Base-by-base conservation (phyloP, 2,329 filamentous ascomycete species). In the Monosporascus ibericus region DNA sequence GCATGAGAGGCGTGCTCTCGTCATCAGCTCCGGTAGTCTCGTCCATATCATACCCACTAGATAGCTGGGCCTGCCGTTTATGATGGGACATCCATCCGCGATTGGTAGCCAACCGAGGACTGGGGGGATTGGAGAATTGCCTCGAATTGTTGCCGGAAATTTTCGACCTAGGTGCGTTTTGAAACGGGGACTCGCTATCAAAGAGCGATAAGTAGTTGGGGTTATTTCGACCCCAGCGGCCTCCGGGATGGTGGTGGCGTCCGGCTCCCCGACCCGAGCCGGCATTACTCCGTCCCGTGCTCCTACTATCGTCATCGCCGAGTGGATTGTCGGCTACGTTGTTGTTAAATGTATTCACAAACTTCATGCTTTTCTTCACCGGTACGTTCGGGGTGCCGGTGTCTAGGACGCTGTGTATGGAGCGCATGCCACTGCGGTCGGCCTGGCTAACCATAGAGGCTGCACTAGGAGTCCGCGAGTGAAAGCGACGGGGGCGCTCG, bases 331-430 rank as follows among this genome's bases (percentile, higher is more conserved):
- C 79, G 47, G 71, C 77, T 39, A 72, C 73, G 57, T 81, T 82
- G 57, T 79, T 84, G 58, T 76, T 85, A 69, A 89, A 90, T 1
- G 87, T 84, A 68, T 90, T 92, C 53, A 89, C 88, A 65, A 97
- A 97, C 65, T 96, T 97, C 90, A 96, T 96, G 71, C 87, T 95
- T 74, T 90, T 91, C 73, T 95, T 96, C 60, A 87, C 82, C 8
- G 81, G 80, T 18, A 87, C 62, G 20, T 71, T 68, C 9, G 68
- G 64, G 1, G 69, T 63, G 50, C 79, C 75, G 47, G 75, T 78
- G 53, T 91, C 88, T 62, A 89, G 74, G 27, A 87, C 72, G 49
- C 80, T 78, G 55, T 84, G 82, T 54, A 90, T 86, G n/a, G 81
- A 82, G 50, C 86, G 80, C 63, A 82, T 72, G 47, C 72, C 73